A percentile compares a stretch with the other conserved stretches of the same genome.
Conservation (phyloP, 2,329 filamentous ascomycete species). For the Aspergillus latus region DNA sequence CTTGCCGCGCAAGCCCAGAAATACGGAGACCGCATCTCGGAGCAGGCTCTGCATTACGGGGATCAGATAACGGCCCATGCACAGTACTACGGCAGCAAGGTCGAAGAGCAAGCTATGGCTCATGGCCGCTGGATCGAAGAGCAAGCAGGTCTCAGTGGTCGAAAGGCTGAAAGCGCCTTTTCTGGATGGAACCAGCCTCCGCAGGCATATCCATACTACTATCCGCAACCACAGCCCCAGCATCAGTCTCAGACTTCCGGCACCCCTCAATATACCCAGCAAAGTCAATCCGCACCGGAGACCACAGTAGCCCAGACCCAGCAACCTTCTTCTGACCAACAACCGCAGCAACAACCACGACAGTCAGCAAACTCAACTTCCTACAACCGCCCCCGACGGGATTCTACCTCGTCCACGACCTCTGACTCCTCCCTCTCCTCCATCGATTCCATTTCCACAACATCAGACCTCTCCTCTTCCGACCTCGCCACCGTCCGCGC, state of each 20-base stretch:
- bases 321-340: background rate
- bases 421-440: conserved; percentile 39
- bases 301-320: background rate
- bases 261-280: conserved; percentile 1
- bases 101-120: conserved; percentile 41
- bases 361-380: background rate
- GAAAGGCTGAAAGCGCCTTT: conserved; percentile 27
- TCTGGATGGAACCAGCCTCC: conserved; percentile 20
- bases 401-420: conserved; percentile 31
- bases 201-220: conserved; percentile 17
- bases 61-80: conserved; percentile 40
- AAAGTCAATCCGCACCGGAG: background rate
- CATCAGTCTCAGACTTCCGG: background rate
- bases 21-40: conserved; percentile 40
- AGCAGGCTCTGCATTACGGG: conserved; percentile 43
- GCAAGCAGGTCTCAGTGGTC: conserved; percentile 33
- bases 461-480: conserved; percentile 36
- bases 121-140: conserved; percentile 41
- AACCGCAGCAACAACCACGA: background rate
- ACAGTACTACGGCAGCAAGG: conserved; percentile 37
- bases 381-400: conserved; percentile 25
- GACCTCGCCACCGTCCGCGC: conserved; percentile 38
- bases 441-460: conserved; percentile 39
- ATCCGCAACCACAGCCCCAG: conserved; percentile 5
- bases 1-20: conserved; percentile 40